Evolutionary conservation across 148 eudicot genomes (phyloP).

Genomic region (Selenicereus undatus): DNA sequence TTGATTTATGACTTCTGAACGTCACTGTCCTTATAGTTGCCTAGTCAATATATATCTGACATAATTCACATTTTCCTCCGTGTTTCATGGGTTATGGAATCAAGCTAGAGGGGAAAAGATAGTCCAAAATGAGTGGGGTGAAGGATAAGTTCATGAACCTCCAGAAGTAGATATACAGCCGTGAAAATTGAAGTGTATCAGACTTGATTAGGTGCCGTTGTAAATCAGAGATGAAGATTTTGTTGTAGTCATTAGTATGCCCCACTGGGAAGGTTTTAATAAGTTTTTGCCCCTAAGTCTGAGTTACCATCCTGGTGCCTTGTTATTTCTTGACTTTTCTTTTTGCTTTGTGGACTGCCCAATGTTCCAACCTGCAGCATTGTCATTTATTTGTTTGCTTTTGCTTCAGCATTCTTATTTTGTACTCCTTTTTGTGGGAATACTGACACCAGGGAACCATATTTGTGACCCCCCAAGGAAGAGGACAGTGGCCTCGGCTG

Average conservation of each 20-base stretch:
- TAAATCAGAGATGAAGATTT: neutral
- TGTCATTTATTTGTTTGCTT: neutral
- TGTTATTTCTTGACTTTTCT: neutral
- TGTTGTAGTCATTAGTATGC: neutral
- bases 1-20: neutral
- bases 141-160: neutral
- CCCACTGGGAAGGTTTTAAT: neutral
- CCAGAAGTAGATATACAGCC: neutral
- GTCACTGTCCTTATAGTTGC: neutral
- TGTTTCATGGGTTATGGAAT: neutral
- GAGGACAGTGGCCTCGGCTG: slow-evolving; percentile 26
- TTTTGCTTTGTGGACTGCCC: neutral
- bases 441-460: slow-evolving; percentile 29
- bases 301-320: neutral
- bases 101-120: neutral
- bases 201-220: neutral
- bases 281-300: neutral
- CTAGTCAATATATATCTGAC: neutral
- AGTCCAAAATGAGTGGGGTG: neutral
- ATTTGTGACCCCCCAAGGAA: slow-evolving; percentile 22
- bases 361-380: neutral
- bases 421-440: slow-evolving; percentile 25
- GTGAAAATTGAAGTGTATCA: neutral
- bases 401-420: neutral
- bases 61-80: no score